Evolutionary conservation across 73 alveolate genomes (phyloP).

Genomic region (Tetrahymena borealis): DNA sequence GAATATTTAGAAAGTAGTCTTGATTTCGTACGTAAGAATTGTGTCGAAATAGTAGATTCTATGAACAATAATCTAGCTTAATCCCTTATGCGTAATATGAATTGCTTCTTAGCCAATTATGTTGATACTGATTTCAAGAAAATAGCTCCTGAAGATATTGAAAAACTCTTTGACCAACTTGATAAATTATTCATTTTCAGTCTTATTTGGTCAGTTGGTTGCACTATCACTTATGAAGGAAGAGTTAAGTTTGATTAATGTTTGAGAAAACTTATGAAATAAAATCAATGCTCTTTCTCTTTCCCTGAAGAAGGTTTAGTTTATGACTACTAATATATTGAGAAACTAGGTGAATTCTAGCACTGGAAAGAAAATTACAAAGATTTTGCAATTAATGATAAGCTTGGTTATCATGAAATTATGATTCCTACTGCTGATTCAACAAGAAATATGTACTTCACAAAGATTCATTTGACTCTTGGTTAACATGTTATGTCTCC

Average conservation of each 20-base stretch:
- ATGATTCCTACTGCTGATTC: constrained; percentile 98
- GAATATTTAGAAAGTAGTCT: constrained; percentile 61
- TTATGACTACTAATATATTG: constrained; percentile 43
- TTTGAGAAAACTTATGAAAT: constrained; percentile 47
- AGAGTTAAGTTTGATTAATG: constrained; percentile 74
- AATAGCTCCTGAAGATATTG: constrained; percentile 79
- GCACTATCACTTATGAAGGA: constrained; percentile 85
- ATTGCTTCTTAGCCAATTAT: constrained; percentile 72
- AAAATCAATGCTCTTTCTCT: background rate
- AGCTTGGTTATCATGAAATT: constrained; percentile 84
- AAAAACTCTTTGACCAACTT: constrained; percentile 68
- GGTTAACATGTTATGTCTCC: constrained; percentile 94
- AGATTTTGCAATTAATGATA: constrained; percentile 68
- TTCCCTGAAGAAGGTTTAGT: constrained; percentile 76
- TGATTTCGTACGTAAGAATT: constrained; percentile 53
- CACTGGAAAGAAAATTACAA: constrained; percentile 81
- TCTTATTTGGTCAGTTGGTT: constrained; percentile 82
- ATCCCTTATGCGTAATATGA: constrained; percentile 69
- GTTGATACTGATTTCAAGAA: constrained; percentile 78
- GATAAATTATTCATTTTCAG: constrained; percentile 72
- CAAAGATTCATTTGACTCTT: constrained; percentile 71
- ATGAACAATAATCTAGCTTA: constrained; percentile 60
- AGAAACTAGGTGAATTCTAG: constrained; percentile 61
- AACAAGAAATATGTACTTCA: constrained; percentile 82
- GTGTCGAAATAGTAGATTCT: constrained; percentile 62